phyloP scores from a whole-genome alignment of 1,139 yeast species.

The Pichiaceae sp. region DNA sequence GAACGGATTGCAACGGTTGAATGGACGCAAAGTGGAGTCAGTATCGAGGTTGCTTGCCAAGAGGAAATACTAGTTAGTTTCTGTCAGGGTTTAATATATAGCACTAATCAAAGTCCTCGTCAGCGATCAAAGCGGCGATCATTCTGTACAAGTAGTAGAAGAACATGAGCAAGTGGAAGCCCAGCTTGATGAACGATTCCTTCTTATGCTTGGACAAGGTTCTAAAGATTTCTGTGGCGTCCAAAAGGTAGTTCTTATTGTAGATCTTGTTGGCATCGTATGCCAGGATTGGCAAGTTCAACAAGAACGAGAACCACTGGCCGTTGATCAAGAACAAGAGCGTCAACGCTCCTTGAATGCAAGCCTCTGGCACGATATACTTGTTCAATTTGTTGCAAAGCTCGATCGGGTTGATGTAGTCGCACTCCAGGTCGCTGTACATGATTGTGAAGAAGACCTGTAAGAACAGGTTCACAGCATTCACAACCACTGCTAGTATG shows the following conservation, averaged over 20 bases:
- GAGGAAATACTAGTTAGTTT: too few relatives aligned
- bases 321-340: slow-evolving; percentile 75
- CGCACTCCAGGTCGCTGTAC: slow-evolving; percentile 91
- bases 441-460: slow-evolving; percentile 91
- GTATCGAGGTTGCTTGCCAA: too few relatives aligned
- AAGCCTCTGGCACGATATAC: slow-evolving; percentile 88
- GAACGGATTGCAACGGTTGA: too few relatives aligned
- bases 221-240: slow-evolving; percentile 97
- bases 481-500: slow-evolving; percentile 75
- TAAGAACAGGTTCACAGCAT: slow-evolving; percentile 79
- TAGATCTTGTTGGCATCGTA: slow-evolving; percentile 66
- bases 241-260: slow-evolving; percentile 78
- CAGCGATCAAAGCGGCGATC: slow-evolving; percentile 89
- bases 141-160: slow-evolving; percentile 93
- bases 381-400: slow-evolving; percentile 88
- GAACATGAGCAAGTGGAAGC: slow-evolving; percentile 85
- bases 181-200: slow-evolving; percentile 84
- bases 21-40: too few relatives aligned
- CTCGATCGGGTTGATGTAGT: slow-evolving; percentile 94
- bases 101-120: slow-evolving; percentile 27
- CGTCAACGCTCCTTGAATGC: slow-evolving; percentile 68
- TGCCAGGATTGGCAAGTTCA: slow-evolving; percentile 81
- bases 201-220: slow-evolving; percentile 89
- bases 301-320: slow-evolving; percentile 83
- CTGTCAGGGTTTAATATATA: too few relatives aligned